Evolutionary conservation across 179 eudicot species (phyloP).

Genomic region (Spinacia oleracea): DNA sequence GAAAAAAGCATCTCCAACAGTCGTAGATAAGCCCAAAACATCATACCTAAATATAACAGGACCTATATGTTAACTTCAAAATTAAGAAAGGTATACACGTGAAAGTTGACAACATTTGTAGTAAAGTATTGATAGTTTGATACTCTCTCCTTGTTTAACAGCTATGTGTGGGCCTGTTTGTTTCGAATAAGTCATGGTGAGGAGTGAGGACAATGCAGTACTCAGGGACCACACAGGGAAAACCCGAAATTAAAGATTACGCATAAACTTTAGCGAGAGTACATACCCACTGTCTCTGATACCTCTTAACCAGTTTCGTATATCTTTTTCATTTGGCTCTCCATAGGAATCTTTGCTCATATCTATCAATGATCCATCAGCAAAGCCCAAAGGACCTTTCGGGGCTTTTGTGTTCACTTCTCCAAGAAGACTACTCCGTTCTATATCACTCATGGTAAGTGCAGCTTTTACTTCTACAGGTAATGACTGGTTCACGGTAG

Average conservation of each 20-base stretch:
- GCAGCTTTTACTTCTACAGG: slow-evolving; percentile 90
- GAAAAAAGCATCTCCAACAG: slow-evolving; percentile 80
- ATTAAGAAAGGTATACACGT: not conserved
- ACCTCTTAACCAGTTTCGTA: slow-evolving; percentile 93
- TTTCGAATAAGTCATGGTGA: not conserved
- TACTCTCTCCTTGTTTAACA: not conserved
- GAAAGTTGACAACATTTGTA: not conserved
- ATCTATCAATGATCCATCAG: slow-evolving; percentile 67
- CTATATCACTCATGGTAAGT: slow-evolving; percentile 77
- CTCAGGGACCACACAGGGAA: not conserved
- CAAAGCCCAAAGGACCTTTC: slow-evolving; percentile 59
- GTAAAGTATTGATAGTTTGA: too few relatives aligned
- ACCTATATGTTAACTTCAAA: slow-evolving; percentile 12
- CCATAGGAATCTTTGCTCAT: slow-evolving; percentile 62
- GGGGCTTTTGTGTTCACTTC: slow-evolving; percentile 67
- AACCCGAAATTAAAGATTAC: not conserved
- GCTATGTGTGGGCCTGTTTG: not conserved
- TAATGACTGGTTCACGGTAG: slow-evolving; percentile 65
- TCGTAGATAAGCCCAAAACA: slow-evolving; percentile 84
- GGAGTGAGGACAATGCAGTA: too few relatives aligned
- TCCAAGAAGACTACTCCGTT: slow-evolving; percentile 76
- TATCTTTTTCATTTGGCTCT: slow-evolving; percentile 75
- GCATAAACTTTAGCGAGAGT: not conserved
- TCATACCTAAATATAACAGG: slow-evolving; percentile 60
- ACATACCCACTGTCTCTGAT: slow-evolving; percentile 97